phyloP scores from a whole-genome alignment of 306 rosid species.

The Quercus wislizeni region DNA sequence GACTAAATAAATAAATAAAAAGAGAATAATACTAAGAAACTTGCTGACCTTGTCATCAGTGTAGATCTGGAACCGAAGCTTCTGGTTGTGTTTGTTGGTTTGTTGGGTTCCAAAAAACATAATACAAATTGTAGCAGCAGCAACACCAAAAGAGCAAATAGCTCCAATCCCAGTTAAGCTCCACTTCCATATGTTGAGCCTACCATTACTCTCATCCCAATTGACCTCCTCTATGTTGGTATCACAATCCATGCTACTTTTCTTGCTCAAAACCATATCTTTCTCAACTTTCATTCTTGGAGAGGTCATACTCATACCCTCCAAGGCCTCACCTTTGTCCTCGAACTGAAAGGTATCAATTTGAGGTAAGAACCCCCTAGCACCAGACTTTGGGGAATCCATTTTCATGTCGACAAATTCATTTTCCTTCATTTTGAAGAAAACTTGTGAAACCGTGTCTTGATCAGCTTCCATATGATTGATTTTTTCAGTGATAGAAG shows the following conservation, averaged over 20 bases:
- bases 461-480: conserved; percentile 34
- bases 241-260: conserved; percentile 21
- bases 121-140: conserved; percentile 79
- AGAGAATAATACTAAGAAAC: background rate
- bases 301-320: conserved; percentile 30
- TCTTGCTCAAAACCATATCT: conserved; percentile 16
- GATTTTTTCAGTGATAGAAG: conserved; percentile 5
- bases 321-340: conserved; percentile 39
- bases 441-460: conserved; percentile 47
- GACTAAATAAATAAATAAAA: background rate
- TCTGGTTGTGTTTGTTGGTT: conserved; percentile 41
- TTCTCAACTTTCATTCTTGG: conserved; percentile 42
- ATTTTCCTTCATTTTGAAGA: conserved; percentile 60
- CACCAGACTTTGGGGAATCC: conserved; percentile 63
- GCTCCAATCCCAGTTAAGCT: conserved; percentile 81
- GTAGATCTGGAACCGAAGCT: conserved; percentile 60
- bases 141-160: conserved; percentile 81
- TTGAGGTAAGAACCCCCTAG: conserved; percentile 36
- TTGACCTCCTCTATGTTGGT: conserved; percentile 15
- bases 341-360: conserved; percentile 40
- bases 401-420: conserved; percentile 80
- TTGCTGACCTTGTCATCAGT: conserved; percentile 65
- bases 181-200: conserved; percentile 61
- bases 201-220: conserved; percentile 27
- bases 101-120: conserved; percentile 57